Evolutionary conservation across 2,329 filamentous ascomycete species (phyloP), one percentile per base, ranked within the genome.

Genomic region (Colletotrichum tanaceti): DNA sequence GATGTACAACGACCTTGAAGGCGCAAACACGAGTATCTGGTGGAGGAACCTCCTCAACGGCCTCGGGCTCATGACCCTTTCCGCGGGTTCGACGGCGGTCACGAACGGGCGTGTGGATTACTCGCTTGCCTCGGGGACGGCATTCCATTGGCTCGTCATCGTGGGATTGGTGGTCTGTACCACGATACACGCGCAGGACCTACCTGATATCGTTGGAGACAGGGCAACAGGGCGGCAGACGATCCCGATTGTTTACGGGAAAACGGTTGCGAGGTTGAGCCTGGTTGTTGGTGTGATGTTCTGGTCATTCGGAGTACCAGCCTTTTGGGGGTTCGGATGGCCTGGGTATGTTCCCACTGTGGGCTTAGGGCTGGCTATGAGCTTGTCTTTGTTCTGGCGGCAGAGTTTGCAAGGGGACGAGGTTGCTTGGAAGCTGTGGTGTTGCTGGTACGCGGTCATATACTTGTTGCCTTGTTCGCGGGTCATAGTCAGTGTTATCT

Each of bases 1-100:
- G 75, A 71, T 80, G 58, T 84, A 84, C 72, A 83, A 83, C 65
- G 81, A 83, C 46, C 75, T 78, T 1, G 69, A 72, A 3, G 76
- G 72, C 70, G 71, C 70, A 6, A 74, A 78, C 69, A 71, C 72
- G 68, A 75, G 77, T 71, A 74, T 78, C 5, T 73, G 64, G 35
- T 47, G 57, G 47, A 46, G 63, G 3, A 59, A 59, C 5, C 18
- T 44, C 3, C 18, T 28, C 14, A 65, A 65, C 10, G 55, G 43
- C 14, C 6, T 46, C 13, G 63, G 38, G 2, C 5, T 18, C 24
- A 24, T 53, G 55, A 13, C 39, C 1, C 35, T 60, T 1, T 52
- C 63, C 9, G 46, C 55, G 4, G 61, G 61, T 1, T 35, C 44
- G 9, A 35, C 39, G 9, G 39, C 39, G 1, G 22, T 63, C n/a